Evolutionary conservation across 2,329 filamentous ascomycete genomes (phyloP), one percentile per base, ranked within the genome.

Genomic region (Exophiala xenobiotica): DNA sequence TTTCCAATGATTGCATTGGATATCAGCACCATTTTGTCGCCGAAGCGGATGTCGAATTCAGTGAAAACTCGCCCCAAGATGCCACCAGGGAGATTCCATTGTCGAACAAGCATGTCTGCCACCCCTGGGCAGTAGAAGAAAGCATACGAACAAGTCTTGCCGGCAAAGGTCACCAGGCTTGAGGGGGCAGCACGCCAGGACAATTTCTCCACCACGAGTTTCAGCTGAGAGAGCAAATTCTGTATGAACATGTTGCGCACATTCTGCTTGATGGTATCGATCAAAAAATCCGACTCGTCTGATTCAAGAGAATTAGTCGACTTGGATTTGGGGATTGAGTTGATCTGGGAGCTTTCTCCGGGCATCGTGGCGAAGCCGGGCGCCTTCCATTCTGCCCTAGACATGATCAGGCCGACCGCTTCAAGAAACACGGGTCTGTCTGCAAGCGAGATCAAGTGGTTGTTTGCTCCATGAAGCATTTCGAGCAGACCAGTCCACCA

Each of bases 51-150:
- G 3, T 81, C 80, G 57, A 88, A 82, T 62, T 87, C 85, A 43
- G 84, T 79, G 6, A 89, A 78, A 1, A 89, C 79, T 19, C 89
- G 83, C 57, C 87, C 82, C 64, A 95, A 78, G 35, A 83, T 73
- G 51, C 85, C 83, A 3, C 85, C 74, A 2, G 83, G 81, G 16
- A 89, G 76, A 29, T 81, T 82, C 90, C 91, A 96, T 4, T 96
- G 74, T 12, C 90, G 82, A 20, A 92, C 81, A 42, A 96, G 76
- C 44, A 95, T 81, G 64, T 95, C 90, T 6, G 89, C 87, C 48
- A 95, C 81, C 3, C 89, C 89, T 0, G 90, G 89, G 22, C 88
- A 91, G 64, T 95, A 96, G 71, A 92, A 93, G 69, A 95, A 96
- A 23, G 89, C 90, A 68, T 95, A 96, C 1, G 91, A 90, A 64